Percentiles rank a stretch among this genome's conserved stretches.
These are phyloP conservation scores for Arachnopeziza araneosa DNA, from an alignment of 2,329 filamentous ascomycete genomes.

Conservation along the genomic window DNA sequence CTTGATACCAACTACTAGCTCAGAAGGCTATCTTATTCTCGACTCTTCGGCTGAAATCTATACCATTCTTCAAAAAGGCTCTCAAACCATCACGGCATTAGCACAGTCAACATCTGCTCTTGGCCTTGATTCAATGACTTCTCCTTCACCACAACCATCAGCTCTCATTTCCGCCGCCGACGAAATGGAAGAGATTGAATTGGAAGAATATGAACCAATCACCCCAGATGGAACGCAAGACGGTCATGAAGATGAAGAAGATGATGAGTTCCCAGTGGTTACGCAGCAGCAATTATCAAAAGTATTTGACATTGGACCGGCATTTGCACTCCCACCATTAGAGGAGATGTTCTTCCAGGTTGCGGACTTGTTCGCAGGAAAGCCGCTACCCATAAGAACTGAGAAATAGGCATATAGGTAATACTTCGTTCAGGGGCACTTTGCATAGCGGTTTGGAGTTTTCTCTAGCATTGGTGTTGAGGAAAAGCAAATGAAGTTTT, in stretches of 20 bases:
- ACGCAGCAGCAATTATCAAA: conserved; percentile 62
- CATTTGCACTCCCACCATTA: conserved; percentile 64
- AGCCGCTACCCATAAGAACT: conserved; percentile 34
- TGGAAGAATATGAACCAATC: conserved; percentile 20
- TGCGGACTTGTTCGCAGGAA: conserved; percentile 56
- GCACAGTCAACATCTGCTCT: conserved; percentile 48
- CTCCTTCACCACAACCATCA: conserved; percentile 15
- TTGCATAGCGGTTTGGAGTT: not conserved
- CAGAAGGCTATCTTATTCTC: conserved; percentile 68
- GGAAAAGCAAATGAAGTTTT: not conserved
- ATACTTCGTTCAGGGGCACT: not conserved
- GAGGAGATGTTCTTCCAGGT: conserved; percentile 74
- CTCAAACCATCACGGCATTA: conserved; percentile 45
- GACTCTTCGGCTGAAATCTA: conserved; percentile 72
- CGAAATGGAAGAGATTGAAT: conserved; percentile 33
- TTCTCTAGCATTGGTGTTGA: not conserved
- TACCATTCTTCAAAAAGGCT: conserved; percentile 53
- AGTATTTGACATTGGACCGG: conserved; percentile 64
- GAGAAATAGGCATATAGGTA: not conserved
- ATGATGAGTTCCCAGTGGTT: conserved; percentile 54
- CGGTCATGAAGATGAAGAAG: conserved; percentile 44
- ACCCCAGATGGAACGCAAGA: conserved; percentile 32
- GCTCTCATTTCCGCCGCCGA: conserved; percentile 25
- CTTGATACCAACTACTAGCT: conserved; percentile 56
- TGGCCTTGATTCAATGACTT: conserved; percentile 32